phyloP scores from a whole-genome alignment of 345 rosid species.

The Syzygium aromaticum region DNA sequence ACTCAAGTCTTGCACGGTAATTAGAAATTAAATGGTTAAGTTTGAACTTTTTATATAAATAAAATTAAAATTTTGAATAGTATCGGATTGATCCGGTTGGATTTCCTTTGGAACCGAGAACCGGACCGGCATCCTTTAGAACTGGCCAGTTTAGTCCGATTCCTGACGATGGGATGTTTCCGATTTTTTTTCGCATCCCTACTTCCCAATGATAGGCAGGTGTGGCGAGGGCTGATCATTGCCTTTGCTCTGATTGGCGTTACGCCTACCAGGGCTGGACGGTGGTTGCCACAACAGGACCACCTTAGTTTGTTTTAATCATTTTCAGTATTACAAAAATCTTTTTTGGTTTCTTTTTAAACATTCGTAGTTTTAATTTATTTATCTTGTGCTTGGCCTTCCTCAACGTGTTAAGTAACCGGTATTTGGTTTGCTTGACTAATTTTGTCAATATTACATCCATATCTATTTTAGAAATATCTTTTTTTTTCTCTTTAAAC shows the following conservation, averaged over 20 bases:
- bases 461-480: neutral
- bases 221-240: neutral
- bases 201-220: too few species aligned
- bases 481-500: neutral
- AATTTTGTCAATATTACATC: neutral
- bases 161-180: too few species aligned
- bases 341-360: neutral
- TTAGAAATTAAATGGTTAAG: too few species aligned
- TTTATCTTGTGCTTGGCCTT: neutral
- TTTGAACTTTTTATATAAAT: too few species aligned
- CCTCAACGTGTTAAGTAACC: neutral
- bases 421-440: neutral
- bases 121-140: too few species aligned
- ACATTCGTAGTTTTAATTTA: neutral
- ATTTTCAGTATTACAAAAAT: neutral
- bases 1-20: too few species aligned
- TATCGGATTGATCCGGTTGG: too few species aligned
- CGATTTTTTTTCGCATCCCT: too few species aligned
- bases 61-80: too few species aligned
- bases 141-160: rapidly evolving
- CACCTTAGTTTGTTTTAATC: neutral
- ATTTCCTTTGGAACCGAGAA: too few species aligned
- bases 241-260: neutral
- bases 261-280: neutral
- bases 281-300: neutral